A percentile compares a stretch with the other conserved stretches of the same genome.
These are phyloP conservation scores for Pleurotus salmoneostramineus DNA, from an alignment of 768 basidiomycete genomes.

Conservation along the genomic window DNA sequence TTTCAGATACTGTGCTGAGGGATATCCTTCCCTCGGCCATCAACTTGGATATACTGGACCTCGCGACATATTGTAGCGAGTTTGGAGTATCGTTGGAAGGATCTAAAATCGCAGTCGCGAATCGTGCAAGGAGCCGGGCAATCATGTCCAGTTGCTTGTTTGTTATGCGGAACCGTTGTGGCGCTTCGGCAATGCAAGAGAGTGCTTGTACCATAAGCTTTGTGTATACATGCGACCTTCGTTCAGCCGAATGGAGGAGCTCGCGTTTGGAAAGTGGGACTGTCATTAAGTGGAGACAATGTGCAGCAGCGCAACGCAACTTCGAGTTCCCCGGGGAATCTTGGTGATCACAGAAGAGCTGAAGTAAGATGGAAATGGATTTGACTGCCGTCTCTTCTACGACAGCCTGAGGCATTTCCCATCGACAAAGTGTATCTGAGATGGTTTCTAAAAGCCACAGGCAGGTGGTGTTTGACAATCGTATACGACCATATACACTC, in stretches of 20 bases:
- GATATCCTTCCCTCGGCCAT: conserved; percentile 29
- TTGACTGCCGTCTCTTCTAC: conserved; percentile 28
- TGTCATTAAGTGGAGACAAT: conserved; percentile 28
- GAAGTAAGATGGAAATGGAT: conserved; percentile 30
- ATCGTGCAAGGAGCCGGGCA: conserved; percentile 25
- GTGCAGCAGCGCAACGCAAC: conserved; percentile 24
- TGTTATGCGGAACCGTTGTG: conserved; percentile 25
- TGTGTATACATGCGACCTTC: conserved; percentile 23
- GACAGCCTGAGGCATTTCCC: conserved; percentile 32
- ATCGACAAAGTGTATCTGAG: conserved; percentile 29
- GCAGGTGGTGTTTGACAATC: conserved; percentile 26
- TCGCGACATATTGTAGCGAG: conserved; percentile 21
- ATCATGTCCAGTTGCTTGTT: conserved; percentile 26
- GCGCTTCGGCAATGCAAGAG: conserved; percentile 25
- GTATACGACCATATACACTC: conserved; percentile 24
- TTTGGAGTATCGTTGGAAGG: conserved; percentile 24
- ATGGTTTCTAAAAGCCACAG: conserved; percentile 36
- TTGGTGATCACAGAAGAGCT: conserved; percentile 25
- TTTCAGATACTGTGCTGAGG: conserved; percentile 24
- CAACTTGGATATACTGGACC: conserved; percentile 30
- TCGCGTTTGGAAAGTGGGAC: conserved; percentile 19
- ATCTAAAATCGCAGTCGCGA: conserved; percentile 26
- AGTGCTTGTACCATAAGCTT: conserved; percentile 29
- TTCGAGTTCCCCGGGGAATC: conserved; percentile 21
- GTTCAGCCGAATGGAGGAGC: conserved; percentile 23